A percentile compares a stretch with the other conserved stretches of the same genome.
Evolutionary conservation across 129 eudicot genomes (phyloP).

Genomic region (Silybum marianum): DNA sequence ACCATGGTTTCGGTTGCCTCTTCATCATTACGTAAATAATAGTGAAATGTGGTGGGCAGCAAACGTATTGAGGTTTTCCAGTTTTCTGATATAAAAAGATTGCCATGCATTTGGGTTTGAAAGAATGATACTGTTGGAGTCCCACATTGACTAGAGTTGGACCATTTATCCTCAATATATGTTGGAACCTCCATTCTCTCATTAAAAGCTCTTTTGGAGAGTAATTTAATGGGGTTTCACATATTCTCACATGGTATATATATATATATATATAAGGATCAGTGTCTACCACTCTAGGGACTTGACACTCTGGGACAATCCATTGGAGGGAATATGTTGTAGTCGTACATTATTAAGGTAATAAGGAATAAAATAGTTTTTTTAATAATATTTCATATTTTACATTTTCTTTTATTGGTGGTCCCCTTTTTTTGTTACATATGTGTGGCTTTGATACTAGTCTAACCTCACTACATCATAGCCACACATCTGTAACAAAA

Average conservation of each 20-base stretch:
- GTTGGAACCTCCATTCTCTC: not conserved
- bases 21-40: not conserved
- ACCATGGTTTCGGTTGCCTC: not conserved
- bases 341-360: not conserved
- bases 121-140: not conserved
- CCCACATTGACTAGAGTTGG: not conserved
- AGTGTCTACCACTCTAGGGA: not conserved
- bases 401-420: too few species aligned
- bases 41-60: not conserved
- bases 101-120: conserved; percentile 10
- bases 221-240: not conserved
- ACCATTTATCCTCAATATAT: not conserved
- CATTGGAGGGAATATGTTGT: not conserved
- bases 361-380: too few species aligned
- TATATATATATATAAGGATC: too few species aligned
- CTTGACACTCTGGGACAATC: not conserved
- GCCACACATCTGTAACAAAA: too few species aligned
- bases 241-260: not conserved
- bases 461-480: too few species aligned
- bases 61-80: not conserved
- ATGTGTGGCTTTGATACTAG: too few species aligned
- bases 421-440: too few species aligned
- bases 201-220: not conserved
- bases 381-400: too few species aligned
- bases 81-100: not conserved